These are phyloP conservation scores for Salvia rosmarinus DNA, from an alignment of 257 asterid species.

Conservation along the genomic window DNA sequence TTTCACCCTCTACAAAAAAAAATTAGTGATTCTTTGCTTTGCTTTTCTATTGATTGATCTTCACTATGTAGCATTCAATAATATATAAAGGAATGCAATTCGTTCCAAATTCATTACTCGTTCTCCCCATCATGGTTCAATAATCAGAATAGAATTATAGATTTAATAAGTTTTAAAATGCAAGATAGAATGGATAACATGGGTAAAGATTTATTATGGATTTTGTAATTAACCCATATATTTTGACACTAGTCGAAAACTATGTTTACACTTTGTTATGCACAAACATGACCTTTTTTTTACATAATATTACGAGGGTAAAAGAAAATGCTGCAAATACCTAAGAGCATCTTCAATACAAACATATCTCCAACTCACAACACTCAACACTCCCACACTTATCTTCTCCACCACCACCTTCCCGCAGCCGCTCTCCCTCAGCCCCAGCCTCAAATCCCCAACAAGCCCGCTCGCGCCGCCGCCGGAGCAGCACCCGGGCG, in stretches of 20 bases:
- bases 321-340: slow-evolving; percentile 81
- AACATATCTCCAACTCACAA: slow-evolving; percentile 83
- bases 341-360: slow-evolving; percentile 75
- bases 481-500: slow-evolving; percentile 61
- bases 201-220: too few relatives aligned
- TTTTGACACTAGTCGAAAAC: too few relatives aligned
- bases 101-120: background rate
- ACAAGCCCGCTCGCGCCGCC: slow-evolving; percentile 62
- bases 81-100: slow-evolving; percentile 7
- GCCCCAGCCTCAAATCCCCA: slow-evolving; percentile 76
- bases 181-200: too few relatives aligned
- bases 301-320: slow-evolving; percentile 11
- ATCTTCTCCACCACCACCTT: slow-evolving; percentile 66
- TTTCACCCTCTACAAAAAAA: background rate
- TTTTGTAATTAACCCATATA: too few relatives aligned
- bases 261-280: too few relatives aligned
- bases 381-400: slow-evolving; percentile 74
- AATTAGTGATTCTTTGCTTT: background rate
- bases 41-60: slow-evolving; percentile 6
- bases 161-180: too few relatives aligned
- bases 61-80: slow-evolving; percentile 14
- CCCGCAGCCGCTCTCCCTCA: slow-evolving; percentile 46
- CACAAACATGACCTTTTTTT: too few relatives aligned
- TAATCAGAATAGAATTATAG: too few relatives aligned
- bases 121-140: too few relatives aligned